Evolutionary conservation across 148 eudicot species (phyloP).

Genomic region (Chenopodium formosanum): DNA sequence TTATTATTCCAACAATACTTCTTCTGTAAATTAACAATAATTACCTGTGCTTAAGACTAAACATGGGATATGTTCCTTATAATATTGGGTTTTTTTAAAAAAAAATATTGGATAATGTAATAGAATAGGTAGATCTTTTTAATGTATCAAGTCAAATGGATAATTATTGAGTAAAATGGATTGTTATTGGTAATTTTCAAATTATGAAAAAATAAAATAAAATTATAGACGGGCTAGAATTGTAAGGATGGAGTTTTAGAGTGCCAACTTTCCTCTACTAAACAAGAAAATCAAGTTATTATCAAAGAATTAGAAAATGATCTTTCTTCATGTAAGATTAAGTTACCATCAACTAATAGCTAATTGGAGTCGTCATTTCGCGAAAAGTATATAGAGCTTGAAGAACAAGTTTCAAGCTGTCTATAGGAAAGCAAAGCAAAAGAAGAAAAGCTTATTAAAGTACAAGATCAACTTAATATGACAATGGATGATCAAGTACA

Average conservation of each 20-base stretch:
- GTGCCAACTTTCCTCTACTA: slow-evolving; percentile 12
- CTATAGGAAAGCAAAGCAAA: not conserved
- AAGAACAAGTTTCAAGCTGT: not conserved
- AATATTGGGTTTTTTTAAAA: no score
- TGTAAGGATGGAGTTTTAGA: not conserved
- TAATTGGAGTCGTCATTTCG: slow-evolving; percentile 7
- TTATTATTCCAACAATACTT: no score
- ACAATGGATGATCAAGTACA: not conserved
- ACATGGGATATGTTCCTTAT: no score
- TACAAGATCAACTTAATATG: not conserved
- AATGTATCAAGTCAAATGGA: no score
- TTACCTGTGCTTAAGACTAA: no score
- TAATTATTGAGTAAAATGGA: no score
- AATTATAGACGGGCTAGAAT: no score
- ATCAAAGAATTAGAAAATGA: slow-evolving; percentile 16
- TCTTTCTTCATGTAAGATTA: not conserved
- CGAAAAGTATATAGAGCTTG: not conserved
- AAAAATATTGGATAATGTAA: no score
- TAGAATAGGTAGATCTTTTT: no score
- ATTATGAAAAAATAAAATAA: no score
- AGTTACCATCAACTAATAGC: slow-evolving; percentile 3
- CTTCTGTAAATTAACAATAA: no score
- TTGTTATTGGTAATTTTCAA: no score
- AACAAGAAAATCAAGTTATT: slow-evolving; percentile 12
- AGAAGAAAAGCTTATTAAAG: not conserved